These are phyloP conservation scores for Chernovozyma aurita DNA, from an alignment of 1,139 yeast species.

Conservation along the genomic window DNA sequence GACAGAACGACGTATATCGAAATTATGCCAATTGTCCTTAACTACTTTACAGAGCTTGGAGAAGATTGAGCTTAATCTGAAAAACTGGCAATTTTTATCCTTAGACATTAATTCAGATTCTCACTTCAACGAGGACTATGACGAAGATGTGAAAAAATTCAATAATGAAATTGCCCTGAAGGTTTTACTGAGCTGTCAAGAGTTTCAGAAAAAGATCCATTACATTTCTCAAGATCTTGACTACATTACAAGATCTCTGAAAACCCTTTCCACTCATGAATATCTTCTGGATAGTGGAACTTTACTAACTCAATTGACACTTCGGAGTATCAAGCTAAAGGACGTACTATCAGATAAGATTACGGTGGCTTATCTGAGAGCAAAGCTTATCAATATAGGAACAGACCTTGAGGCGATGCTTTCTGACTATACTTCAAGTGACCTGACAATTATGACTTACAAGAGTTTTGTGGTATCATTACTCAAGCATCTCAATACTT, in stretches of 20 bases:
- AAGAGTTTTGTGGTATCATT: constrained; percentile 48
- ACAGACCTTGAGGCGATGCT: constrained; percentile 47
- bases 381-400: constrained; percentile 52
- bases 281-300: constrained; percentile 57
- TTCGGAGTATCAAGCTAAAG: constrained; percentile 47
- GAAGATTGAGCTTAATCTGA: constrained; percentile 41
- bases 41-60: constrained; percentile 48
- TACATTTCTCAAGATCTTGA: constrained; percentile 45
- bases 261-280: constrained; percentile 41
- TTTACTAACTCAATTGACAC: constrained; percentile 44
- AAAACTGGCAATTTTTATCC: constrained; percentile 57
- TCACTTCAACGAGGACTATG: constrained; percentile 30
- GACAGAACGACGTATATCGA: constrained; percentile 44
- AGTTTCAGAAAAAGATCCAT: constrained; percentile 37
- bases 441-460: constrained; percentile 42
- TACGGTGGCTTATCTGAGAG: constrained; percentile 52
- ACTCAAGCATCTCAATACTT: constrained; percentile 47
- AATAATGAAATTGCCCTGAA: constrained; percentile 45
- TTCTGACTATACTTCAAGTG: constrained; percentile 13
- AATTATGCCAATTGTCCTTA: constrained; percentile 47
- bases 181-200: constrained; percentile 46
- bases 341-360: constrained; percentile 45
- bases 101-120: constrained; percentile 45
- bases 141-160: constrained; percentile 32
- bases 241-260: constrained; percentile 38